Evolutionary conservation across 2,329 filamentous ascomycete genomes (phyloP).

Genomic region (Colletotrichum limetticola): DNA sequence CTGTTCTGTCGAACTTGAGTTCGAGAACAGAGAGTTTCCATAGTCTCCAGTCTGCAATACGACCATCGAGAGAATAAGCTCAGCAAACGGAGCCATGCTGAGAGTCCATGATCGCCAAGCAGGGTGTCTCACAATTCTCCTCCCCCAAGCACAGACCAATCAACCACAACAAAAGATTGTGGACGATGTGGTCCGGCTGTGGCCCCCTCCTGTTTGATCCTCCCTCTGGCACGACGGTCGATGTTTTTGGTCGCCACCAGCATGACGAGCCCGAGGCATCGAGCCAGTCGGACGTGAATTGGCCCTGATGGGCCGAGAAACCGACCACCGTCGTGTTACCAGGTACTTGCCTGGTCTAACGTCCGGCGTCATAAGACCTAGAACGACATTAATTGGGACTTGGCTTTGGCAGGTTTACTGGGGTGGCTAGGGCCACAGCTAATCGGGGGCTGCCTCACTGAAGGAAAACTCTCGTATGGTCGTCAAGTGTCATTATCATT

Average conservation of each 20-base stretch:
- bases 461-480: background rate
- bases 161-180: background rate
- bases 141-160: constrained; percentile 8
- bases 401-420: background rate
- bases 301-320: background rate
- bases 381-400: background rate
- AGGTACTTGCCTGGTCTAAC: background rate
- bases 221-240: constrained; percentile 23
- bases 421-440: constrained; percentile 31
- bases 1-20: no score
- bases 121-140: background rate
- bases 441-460: constrained; percentile 4
- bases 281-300: background rate
- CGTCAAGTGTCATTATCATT: background rate
- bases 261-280: constrained; percentile 3
- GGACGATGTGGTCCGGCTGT: constrained; percentile 24
- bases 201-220: constrained; percentile 34
- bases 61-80: background rate
- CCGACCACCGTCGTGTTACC: background rate
- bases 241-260: constrained; percentile 21
- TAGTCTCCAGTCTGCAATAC: background rate
- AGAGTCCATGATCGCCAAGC: background rate
- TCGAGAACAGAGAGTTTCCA: background rate
- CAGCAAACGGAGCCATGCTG: background rate
- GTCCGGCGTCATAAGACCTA: background rate